A percentile compares a stretch with the other conserved stretches of the same genome.
phyloP scores from a whole-genome alignment of 805 yeast genomes.

The Nakazawaea ishiwadae region DNA sequence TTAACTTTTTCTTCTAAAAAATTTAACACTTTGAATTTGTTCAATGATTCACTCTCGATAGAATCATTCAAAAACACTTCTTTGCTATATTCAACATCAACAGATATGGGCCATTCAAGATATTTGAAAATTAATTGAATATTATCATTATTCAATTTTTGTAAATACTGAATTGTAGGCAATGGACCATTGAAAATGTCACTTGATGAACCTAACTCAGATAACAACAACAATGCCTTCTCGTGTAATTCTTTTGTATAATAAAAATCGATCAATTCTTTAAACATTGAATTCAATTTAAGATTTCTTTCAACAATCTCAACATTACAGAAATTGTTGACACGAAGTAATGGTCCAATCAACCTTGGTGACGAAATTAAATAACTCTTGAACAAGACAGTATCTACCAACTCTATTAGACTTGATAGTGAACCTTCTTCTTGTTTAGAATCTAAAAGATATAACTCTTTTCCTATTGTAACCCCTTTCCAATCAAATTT shows the following conservation, averaged over 20 bases:
- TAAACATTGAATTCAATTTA: conserved; percentile 40
- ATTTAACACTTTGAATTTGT: conserved; percentile 47
- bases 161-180: conserved; percentile 52
- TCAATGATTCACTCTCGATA: conserved; percentile 52
- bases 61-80: conserved; percentile 64
- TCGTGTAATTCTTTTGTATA: conserved; percentile 56
- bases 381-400: conserved; percentile 74
- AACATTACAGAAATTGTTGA: conserved; percentile 70
- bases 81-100: conserved; percentile 31
- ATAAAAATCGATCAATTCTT: conserved; percentile 76
- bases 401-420: conserved; percentile 54
- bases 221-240: conserved; percentile 61
- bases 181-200: conserved; percentile 31
- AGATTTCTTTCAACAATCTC: conserved; percentile 54
- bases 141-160: conserved; percentile 43
- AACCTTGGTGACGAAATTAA: conserved; percentile 61
- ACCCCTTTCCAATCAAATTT: conserved; percentile 42
- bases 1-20: conserved; percentile 32
- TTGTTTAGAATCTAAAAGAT: conserved; percentile 25
- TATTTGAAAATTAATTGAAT: conserved; percentile 54
- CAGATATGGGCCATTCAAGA: conserved; percentile 44
- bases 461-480: conserved; percentile 35
- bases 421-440: conserved; percentile 28
- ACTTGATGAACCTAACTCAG: conserved; percentile 24
- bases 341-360: conserved; percentile 77